phyloP scores from a whole-genome alignment of 306 rosid genomes.

The Gillenia trifoliata region DNA sequence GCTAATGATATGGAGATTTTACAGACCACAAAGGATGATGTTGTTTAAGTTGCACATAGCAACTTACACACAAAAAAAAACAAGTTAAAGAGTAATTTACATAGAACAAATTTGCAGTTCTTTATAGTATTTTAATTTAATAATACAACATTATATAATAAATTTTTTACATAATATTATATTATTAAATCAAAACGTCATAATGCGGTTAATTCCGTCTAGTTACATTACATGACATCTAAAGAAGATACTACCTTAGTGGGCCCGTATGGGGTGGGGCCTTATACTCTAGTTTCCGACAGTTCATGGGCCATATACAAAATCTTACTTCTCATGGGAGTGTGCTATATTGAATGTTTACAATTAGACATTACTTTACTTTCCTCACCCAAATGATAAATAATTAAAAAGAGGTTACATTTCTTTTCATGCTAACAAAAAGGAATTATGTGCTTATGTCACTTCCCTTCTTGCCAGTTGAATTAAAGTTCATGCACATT shows the following conservation, averaged over 20 bases:
- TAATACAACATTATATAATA: no score
- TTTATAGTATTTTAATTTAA: no score
- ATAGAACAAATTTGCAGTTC: no score
- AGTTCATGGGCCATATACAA: slow-evolving; percentile 21
- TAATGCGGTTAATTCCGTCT: no score
- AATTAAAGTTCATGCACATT: no score
- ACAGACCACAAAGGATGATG: slow-evolving; percentile 4
- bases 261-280: slow-evolving; percentile 11
- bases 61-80: neutral
- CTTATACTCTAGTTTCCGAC: slow-evolving; percentile 15
- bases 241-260: neutral
- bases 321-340: slow-evolving; percentile 21
- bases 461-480: neutral
- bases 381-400: neutral
- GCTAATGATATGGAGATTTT: neutral
- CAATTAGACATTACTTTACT: neutral
- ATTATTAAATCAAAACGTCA: no score
- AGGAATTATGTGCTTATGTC: neutral
- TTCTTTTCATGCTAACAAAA: neutral
- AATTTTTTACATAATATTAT: no score
- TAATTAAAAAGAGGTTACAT: neutral
- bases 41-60: neutral
- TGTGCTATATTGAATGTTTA: neutral
- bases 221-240: no score
- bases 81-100: no score